Percentiles rank a stretch among this genome's conserved stretches.
These are phyloP conservation scores for Fusarium dimerum DNA, from an alignment of 2,329 filamentous ascomycete species.

Conservation along the genomic window DNA sequence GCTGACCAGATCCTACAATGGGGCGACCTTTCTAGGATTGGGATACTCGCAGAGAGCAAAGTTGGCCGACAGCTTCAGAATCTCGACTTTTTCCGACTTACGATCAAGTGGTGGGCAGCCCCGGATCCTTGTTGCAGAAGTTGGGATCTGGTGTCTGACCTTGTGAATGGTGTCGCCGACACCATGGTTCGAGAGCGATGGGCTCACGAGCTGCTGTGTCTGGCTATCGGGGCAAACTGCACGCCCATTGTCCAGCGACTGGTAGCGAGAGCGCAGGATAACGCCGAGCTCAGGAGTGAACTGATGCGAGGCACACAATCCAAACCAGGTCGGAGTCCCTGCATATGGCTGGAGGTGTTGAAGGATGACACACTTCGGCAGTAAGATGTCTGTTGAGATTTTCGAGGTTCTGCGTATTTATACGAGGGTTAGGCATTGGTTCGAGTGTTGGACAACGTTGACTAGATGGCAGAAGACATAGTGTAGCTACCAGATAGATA, in stretches of 20 bases:
- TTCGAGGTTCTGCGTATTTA: no score
- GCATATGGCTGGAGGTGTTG: no score
- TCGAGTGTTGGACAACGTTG: no score
- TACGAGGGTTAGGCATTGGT: no score
- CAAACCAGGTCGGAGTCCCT: neutral
- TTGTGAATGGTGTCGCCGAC: conserved; percentile 5
- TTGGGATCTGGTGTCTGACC: conserved; percentile 3
- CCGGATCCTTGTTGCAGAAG: neutral
- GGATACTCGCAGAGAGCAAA: conserved; percentile 11
- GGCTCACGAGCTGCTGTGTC: conserved; percentile 26
- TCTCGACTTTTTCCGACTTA: conserved; percentile 16
- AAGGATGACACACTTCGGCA: no score
- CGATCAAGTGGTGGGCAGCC: conserved; percentile 12
- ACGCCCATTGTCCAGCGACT: conserved; percentile 18
- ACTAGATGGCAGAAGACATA: no score
- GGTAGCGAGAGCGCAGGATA: neutral
- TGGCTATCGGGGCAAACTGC: conserved; percentile 26
- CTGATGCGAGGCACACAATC: neutral
- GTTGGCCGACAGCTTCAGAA: conserved; percentile 21
- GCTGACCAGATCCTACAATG: conserved; percentile 30
- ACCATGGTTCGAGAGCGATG: conserved; percentile 25
- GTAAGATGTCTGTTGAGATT: no score
- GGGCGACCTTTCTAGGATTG: conserved; percentile 26
- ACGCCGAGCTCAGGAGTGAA: neutral
- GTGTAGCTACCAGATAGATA: no score